phyloP scores from a whole-genome alignment of 2,329 filamentous ascomycete genomes.

The Aspergillus vadensis region DNA sequence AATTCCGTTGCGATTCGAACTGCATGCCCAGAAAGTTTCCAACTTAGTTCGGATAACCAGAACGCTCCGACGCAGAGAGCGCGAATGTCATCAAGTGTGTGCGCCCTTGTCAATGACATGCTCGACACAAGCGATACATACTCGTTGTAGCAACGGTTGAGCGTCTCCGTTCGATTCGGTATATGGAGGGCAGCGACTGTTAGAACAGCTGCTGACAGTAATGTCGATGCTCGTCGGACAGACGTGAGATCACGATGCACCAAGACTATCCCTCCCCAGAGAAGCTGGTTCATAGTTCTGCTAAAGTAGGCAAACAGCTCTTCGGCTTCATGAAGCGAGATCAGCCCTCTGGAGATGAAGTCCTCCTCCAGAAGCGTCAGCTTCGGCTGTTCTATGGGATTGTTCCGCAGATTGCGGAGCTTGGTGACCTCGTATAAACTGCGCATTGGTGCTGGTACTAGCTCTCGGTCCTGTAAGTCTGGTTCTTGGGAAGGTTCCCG shows the following conservation, averaged over 20 bases:
- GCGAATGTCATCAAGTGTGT: constrained; percentile 60
- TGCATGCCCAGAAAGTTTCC: constrained; percentile 62
- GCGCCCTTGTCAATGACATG: constrained; percentile 60
- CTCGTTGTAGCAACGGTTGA: constrained; percentile 59
- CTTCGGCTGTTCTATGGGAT: constrained; percentile 40
- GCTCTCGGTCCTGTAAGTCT: constrained; percentile 42
- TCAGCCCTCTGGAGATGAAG: constrained; percentile 53
- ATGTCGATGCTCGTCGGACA: constrained; percentile 57
- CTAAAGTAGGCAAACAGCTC: constrained; percentile 56
- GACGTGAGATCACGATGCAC: constrained; percentile 54
- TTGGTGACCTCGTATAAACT: constrained; percentile 59
- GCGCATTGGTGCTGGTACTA: constrained; percentile 56
- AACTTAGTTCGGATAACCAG: constrained; percentile 64
- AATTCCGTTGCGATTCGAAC: constrained; percentile 61
- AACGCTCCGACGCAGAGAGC: constrained; percentile 64
- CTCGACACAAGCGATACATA: constrained; percentile 59
- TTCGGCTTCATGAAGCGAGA: constrained; percentile 53
- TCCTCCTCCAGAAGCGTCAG: constrained; percentile 48
- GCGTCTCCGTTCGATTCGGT: constrained; percentile 54
- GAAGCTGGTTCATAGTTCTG: constrained; percentile 53
- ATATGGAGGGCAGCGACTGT: constrained; percentile 63
- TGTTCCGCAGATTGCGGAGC: constrained; percentile 46
- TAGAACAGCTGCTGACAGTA: constrained; percentile 58
- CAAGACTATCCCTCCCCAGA: constrained; percentile 56
- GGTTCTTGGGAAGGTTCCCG: constrained; percentile 50